phyloP scores from a whole-genome alignment of 306 rosid genomes.

The Gillenia trifoliata region DNA sequence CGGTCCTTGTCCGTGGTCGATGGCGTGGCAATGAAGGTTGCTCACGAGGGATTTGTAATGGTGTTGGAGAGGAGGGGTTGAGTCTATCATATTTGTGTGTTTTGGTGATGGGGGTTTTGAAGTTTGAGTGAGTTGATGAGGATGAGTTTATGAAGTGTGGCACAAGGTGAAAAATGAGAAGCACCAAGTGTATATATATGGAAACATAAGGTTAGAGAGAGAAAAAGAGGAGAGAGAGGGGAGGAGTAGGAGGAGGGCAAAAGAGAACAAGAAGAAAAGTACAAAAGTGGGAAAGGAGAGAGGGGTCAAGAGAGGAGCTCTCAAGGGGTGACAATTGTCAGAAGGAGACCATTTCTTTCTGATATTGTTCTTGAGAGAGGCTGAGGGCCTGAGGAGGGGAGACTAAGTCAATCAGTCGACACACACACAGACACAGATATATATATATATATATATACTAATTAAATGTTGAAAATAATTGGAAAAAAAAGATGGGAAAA shows the following conservation, averaged over 20 bases:
- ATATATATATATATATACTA: too few relatives aligned
- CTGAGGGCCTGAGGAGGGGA: neutral
- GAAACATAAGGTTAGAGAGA: constrained; percentile 25
- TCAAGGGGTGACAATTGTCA: constrained; percentile 61
- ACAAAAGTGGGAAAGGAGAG: constrained; percentile 8
- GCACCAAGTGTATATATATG: constrained; percentile 36
- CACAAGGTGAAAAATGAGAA: constrained; percentile 20
- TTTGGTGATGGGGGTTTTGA: constrained; percentile 1
- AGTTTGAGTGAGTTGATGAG: neutral
- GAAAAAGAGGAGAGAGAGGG: neutral
- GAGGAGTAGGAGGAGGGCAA: constrained; percentile 27
- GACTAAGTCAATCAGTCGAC: constrained; percentile 27
- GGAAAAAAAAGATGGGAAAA: constrained; percentile 24
- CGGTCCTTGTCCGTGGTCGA: constrained; percentile 7
- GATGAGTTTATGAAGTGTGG: constrained; percentile 20
- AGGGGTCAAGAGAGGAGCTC: constrained; percentile 18
- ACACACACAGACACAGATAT: neutral
- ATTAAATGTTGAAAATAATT: constrained; percentile 5
- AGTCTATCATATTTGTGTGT: constrained; percentile 28
- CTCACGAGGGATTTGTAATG: constrained; percentile 48
- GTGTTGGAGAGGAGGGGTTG: constrained; percentile 69
- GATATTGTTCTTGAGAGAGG: neutral
- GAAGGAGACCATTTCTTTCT: constrained; percentile 23
- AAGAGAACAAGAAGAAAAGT: constrained; percentile 27
- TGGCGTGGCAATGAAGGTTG: constrained; percentile 5